phyloP scores from a whole-genome alignment of 2,329 filamentous ascomycete species.

The Fusarium devonianum region DNA sequence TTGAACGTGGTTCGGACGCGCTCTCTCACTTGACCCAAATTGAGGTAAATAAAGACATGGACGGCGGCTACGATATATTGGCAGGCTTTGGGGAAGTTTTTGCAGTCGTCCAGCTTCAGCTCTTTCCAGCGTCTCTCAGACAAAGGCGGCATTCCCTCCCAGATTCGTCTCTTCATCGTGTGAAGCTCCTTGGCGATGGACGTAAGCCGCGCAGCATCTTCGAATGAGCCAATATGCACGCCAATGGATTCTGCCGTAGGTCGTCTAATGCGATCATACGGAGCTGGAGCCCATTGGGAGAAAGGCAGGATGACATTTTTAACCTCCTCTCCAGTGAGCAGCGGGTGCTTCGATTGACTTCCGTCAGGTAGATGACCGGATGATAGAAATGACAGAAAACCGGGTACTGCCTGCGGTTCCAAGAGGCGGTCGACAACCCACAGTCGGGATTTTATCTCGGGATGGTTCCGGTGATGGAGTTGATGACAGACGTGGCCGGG shows the following conservation, averaged over 20 bases:
- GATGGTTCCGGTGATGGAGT: background rate
- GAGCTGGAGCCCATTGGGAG: conserved; percentile 37
- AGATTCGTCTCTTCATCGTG: conserved; percentile 42
- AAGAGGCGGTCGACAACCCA: conserved; percentile 37
- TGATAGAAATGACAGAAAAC: conserved; percentile 31
- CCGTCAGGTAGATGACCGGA: conserved; percentile 18
- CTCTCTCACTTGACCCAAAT: conserved; percentile 24
- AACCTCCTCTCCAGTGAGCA: conserved; percentile 11
- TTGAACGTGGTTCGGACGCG: conserved; percentile 40
- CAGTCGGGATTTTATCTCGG: conserved; percentile 3
- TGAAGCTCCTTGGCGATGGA: conserved; percentile 40
- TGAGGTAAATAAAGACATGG: conserved; percentile 42
- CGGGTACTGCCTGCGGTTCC: conserved; percentile 33
- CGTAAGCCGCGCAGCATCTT: conserved; percentile 28
- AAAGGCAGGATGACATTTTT: conserved; percentile 19
- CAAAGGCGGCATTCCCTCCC: conserved; percentile 41
- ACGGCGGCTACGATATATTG: conserved; percentile 31
- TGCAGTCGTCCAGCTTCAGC: conserved; percentile 25
- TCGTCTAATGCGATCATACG: conserved; percentile 11
- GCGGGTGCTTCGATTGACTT: conserved; percentile 5
- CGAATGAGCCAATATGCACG: conserved; percentile 29
- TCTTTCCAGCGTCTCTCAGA: conserved; percentile 41
- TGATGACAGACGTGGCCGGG: conserved; percentile 2
- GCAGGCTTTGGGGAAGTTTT: conserved; percentile 39
- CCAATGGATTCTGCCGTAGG: conserved; percentile 17